Evolutionary conservation across 192 early-diverging fungal species (phyloP).

Genomic region (Gryganskiella cystojenkinii): DNA sequence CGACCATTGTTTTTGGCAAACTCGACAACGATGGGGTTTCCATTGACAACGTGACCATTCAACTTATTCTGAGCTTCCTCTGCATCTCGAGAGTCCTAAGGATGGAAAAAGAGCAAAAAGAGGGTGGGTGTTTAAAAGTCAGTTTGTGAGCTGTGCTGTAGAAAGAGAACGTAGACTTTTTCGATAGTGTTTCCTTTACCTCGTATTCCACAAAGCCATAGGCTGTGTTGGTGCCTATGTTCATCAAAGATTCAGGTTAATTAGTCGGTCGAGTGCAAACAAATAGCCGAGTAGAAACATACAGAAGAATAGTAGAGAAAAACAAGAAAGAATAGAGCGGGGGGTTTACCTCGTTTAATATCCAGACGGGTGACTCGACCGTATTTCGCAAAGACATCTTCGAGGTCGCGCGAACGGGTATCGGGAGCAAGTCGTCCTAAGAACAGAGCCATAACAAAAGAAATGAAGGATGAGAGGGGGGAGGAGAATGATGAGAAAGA

Average conservation of each 20-base stretch:
- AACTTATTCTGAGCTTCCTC: constrained; percentile 49
- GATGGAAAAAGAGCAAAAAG: not conserved
- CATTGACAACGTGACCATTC: constrained; percentile 50
- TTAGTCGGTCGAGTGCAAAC: no score
- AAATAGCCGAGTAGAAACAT: no score
- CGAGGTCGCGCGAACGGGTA: constrained; percentile 56
- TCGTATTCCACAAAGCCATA: constrained; percentile 62
- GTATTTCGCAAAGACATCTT: constrained; percentile 61
- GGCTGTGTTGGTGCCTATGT: constrained; percentile 17
- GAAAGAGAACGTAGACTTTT: constrained; percentile 4
- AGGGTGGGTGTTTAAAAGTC: not conserved
- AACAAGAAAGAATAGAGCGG: not conserved
- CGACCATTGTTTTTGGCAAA: constrained; percentile 62
- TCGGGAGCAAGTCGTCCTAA: constrained; percentile 53
- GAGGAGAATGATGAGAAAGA: constrained; percentile 2
- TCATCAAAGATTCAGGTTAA: no score
- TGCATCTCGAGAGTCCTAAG: constrained; percentile 48
- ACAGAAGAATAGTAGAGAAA: not conserved
- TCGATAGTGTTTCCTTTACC: constrained; percentile 12
- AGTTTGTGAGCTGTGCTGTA: not conserved
- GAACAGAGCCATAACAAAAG: constrained; percentile 45
- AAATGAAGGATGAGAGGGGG: not conserved
- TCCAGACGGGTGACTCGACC: constrained; percentile 59
- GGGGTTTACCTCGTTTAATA: constrained; percentile 55
- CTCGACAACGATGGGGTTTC: constrained; percentile 55